Evolutionary conservation across 257 asterid genomes (phyloP).

Genomic region (Haberlea rhodopensis): DNA sequence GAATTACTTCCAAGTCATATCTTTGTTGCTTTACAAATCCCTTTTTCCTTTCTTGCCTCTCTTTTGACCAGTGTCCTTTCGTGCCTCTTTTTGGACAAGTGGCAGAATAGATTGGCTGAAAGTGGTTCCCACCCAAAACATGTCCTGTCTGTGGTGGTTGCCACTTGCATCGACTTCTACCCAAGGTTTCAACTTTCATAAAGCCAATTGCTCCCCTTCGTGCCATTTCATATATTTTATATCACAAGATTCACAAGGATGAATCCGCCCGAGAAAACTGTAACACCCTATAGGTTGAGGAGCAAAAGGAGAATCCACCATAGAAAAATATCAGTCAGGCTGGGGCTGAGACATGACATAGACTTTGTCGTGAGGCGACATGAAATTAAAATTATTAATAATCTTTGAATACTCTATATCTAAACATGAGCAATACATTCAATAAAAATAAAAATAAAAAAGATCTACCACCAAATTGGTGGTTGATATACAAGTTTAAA

Average conservation of each 20-base stretch:
- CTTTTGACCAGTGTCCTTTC: slow-evolving; percentile 30
- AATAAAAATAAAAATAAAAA: too few species aligned
- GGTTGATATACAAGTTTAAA: too few species aligned
- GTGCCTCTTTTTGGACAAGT: slow-evolving; percentile 29
- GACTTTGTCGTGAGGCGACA: too few species aligned
- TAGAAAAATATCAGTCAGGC: not conserved
- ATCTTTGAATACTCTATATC: too few species aligned
- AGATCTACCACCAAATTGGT: too few species aligned
- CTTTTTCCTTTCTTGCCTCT: slow-evolving; percentile 29
- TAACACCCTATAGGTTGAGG: not conserved
- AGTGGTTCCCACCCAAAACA: slow-evolving; percentile 30
- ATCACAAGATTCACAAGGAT: too few species aligned
- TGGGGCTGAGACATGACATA: too few species aligned
- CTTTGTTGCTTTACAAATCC: slow-evolving; percentile 15
- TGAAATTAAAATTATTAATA: too few species aligned
- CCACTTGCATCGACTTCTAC: slow-evolving; percentile 27
- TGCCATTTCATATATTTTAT: too few species aligned
- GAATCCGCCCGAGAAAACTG: slow-evolving; percentile 10
- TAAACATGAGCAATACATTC: too few species aligned
- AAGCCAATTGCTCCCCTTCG: slow-evolving; percentile 22
- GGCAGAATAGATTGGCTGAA: slow-evolving; percentile 23
- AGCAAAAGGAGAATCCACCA: not conserved
- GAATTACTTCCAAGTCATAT: slow-evolving; percentile 63
- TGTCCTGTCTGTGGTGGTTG: slow-evolving; percentile 25
- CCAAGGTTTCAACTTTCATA: slow-evolving; percentile 19